Evolutionary conservation across 192 early-diverging fungal species (phyloP).

Genomic region (Backusella westeae): DNA sequence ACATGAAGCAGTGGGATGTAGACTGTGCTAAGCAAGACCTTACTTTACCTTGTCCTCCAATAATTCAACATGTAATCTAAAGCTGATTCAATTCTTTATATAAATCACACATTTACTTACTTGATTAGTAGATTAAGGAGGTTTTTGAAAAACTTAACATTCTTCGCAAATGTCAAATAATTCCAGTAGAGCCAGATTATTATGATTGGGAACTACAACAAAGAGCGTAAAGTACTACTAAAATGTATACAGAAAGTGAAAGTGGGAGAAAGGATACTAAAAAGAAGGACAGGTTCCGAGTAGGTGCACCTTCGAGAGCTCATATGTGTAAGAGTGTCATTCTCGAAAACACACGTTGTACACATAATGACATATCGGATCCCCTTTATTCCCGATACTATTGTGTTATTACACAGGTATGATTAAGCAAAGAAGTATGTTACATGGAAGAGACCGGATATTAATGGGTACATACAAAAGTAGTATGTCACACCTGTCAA

Average conservation of each 20-base stretch:
- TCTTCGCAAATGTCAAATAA: slow-evolving; percentile 48
- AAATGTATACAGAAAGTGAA: not conserved
- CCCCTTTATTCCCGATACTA: slow-evolving; percentile 59
- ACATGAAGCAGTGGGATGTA: not conserved
- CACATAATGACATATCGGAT: slow-evolving; percentile 48
- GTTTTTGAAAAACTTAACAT: not conserved
- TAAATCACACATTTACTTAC: not conserved
- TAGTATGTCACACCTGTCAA: slow-evolving; percentile 59
- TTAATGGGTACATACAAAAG: not conserved
- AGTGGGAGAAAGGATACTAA: not conserved
- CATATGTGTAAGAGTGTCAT: slow-evolving; percentile 91
- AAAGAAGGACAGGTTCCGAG: slow-evolving; percentile 37
- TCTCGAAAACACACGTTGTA: slow-evolving; percentile 85
- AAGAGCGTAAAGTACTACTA: slow-evolving; percentile 52
- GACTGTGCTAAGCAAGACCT: not conserved
- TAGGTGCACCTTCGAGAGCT: slow-evolving; percentile 64
- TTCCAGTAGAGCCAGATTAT: slow-evolving; percentile 72
- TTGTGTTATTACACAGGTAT: slow-evolving; percentile 66
- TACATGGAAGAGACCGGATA: not conserved
- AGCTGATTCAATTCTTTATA: not conserved
- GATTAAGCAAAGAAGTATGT: not conserved
- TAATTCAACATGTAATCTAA: not conserved
- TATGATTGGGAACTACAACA: slow-evolving; percentile 76
- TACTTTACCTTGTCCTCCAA: not conserved
- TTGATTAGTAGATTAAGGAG: not conserved